Conservation (phyloP, 1,139 yeast species). For the Pichia sp. region DNA sequence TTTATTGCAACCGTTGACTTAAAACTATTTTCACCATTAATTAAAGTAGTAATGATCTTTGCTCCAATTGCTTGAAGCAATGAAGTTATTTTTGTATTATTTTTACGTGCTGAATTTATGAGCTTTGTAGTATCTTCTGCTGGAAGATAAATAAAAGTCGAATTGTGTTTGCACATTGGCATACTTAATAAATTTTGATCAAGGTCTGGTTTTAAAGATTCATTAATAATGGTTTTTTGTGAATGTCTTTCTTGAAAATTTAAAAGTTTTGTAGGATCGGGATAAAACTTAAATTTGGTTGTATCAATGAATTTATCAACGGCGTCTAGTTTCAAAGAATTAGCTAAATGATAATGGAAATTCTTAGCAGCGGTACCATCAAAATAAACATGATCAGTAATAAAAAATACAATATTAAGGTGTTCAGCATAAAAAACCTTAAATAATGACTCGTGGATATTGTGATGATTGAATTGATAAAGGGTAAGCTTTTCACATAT, state of each 20-base stretch:
- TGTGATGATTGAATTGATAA: slow-evolving; percentile 3
- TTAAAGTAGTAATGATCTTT: not conserved
- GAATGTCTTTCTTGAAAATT: not conserved
- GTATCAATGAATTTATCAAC: not conserved
- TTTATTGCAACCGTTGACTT: slow-evolving; percentile 14
- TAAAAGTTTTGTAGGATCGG: slow-evolving; percentile 11
- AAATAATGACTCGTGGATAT: slow-evolving; percentile 14
- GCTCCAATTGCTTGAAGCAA: slow-evolving; percentile 7
- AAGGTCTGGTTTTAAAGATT: not conserved
- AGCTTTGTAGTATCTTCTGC: not conserved
- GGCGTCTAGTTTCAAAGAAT: not conserved
- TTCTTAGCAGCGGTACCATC: slow-evolving; percentile 36
- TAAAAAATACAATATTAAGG: slow-evolving; percentile 24
- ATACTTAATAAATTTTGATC: not conserved
- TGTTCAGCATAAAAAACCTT: slow-evolving; percentile 10
- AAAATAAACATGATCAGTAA: slow-evolving; percentile 33
- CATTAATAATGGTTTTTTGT: not conserved
- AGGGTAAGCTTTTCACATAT: slow-evolving; percentile 4
- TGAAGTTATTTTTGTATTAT: slow-evolving; percentile 11
- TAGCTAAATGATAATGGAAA: slow-evolving; percentile 27
- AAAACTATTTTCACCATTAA: not conserved
- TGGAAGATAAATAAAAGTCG: not conserved
- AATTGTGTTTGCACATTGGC: slow-evolving; percentile 8
- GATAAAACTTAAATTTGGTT: slow-evolving; percentile 1
- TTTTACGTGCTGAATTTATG: not conserved